Evolutionary conservation across 2,329 filamentous ascomycete species (phyloP).

Genomic region (Xylariomycetidae sp.): DNA sequence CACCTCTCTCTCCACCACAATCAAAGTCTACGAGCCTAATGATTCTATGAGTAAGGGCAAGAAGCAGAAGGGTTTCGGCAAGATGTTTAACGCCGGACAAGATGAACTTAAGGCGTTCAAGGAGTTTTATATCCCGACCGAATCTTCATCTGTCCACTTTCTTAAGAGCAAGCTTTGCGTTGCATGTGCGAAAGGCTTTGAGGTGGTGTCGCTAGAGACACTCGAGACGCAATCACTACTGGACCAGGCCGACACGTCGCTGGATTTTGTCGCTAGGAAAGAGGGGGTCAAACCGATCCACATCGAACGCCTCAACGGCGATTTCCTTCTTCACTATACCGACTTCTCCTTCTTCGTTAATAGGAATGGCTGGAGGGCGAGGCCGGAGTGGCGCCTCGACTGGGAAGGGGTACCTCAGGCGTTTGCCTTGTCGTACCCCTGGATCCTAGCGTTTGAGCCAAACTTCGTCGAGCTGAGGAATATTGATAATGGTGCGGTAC

Average conservation of each 20-base stretch:
- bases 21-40: constrained; percentile 99
- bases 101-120: constrained; percentile 96
- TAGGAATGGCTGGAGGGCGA: constrained; percentile 92
- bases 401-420: constrained; percentile 93
- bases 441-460: constrained; percentile 94
- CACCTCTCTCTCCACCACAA: constrained; percentile 85
- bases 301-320: constrained; percentile 93
- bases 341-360: constrained; percentile 99
- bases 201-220: constrained; percentile 93
- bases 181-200: constrained; percentile 90
- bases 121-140: constrained; percentile 97
- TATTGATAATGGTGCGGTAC: constrained; percentile 89
- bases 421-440: constrained; percentile 93
- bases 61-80: constrained; percentile 91
- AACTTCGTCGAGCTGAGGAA: constrained; percentile 97
- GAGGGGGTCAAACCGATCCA: constrained; percentile 94
- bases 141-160: constrained; percentile 98
- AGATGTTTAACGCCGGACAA: constrained; percentile 90
- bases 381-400: constrained; percentile 93
- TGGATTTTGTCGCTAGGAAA: constrained; percentile 93
- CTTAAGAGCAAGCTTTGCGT: constrained; percentile 95
- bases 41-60: constrained; percentile 90
- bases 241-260: constrained; percentile 94
- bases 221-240: constrained; percentile 97
- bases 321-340: constrained; percentile 96